phyloP scores from a whole-genome alignment of 345 rosid species.

The Melaleuca quinquenervia region DNA sequence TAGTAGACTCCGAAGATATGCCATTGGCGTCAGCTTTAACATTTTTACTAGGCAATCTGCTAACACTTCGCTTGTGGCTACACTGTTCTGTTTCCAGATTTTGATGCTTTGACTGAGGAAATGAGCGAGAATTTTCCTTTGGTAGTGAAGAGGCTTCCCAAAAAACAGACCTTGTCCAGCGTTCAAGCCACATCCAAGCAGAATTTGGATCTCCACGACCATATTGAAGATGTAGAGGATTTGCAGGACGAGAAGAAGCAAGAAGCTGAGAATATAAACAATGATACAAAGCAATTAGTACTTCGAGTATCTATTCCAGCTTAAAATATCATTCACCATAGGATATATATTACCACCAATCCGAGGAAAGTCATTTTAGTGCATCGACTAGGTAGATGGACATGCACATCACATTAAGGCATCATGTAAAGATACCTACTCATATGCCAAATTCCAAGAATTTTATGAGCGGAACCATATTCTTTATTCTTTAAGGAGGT shows the following conservation, averaged over 20 bases:
- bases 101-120: constrained; percentile 16
- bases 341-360: not conserved
- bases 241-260: constrained; percentile 22
- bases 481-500: not conserved
- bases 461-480: not conserved
- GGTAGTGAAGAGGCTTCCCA: constrained; percentile 37
- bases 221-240: constrained; percentile 43
- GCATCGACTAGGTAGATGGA: not conserved
- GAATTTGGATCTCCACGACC: constrained; percentile 50
- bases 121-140: constrained; percentile 23
- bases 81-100: constrained; percentile 21
- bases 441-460: not conserved
- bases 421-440: not conserved
- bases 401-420: not conserved
- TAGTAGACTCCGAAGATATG: constrained; percentile 24
- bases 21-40: constrained; percentile 26
- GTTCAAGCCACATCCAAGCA: constrained; percentile 52
- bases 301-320: not conserved
- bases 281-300: not conserved
- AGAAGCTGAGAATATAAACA: constrained; percentile 36
- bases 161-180: constrained; percentile 55
- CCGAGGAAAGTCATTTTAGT: not conserved
- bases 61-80: constrained; percentile 30
- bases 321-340: not conserved
- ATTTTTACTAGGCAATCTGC: constrained; percentile 26